These are phyloP conservation scores for Berberis thunbergii DNA, from an alignment of 164 flowering plant genomes.

Conservation along the genomic window DNA sequence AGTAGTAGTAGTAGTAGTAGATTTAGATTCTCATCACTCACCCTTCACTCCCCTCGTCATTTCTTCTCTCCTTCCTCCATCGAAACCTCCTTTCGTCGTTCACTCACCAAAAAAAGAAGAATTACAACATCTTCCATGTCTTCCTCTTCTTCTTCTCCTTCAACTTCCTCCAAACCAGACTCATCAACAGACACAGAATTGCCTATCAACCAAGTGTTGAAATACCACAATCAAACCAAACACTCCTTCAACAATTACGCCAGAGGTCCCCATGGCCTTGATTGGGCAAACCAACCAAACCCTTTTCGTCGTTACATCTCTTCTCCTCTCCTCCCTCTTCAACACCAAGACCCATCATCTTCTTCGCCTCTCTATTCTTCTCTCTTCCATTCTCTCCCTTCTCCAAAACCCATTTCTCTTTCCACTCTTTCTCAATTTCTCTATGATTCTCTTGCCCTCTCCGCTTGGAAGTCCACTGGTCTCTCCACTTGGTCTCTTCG, in stretches of 20 bases:
- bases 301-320: slow-evolving; percentile 79
- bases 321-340: slow-evolving; percentile 58
- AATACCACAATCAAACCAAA: slow-evolving; percentile 84
- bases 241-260: slow-evolving; percentile 70
- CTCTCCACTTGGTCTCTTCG: slow-evolving; percentile 86
- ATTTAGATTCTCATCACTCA: neutral
- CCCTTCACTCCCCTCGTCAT: slow-evolving; percentile 2
- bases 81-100: neutral
- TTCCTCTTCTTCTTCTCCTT: slow-evolving; percentile 11
- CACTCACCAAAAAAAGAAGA: neutral
- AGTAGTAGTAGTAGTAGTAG: no score
- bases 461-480: slow-evolving; percentile 89
- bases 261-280: slow-evolving; percentile 78
- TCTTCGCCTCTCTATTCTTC: slow-evolving; percentile 35
- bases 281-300: slow-evolving; percentile 97
- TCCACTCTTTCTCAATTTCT: slow-evolving; percentile 59
- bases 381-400: slow-evolving; percentile 42
- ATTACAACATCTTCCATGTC: slow-evolving; percentile 6
- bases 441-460: slow-evolving; percentile 74
- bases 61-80: neutral
- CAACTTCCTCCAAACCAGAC: slow-evolving; percentile 2
- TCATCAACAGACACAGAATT: slow-evolving; percentile 11
- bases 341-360: slow-evolving; percentile 28
- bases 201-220: slow-evolving; percentile 35
- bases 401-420: slow-evolving; percentile 50